These are phyloP conservation scores for Dryas integrifolia DNA, from an alignment of 331 rosid genomes.

Conservation along the genomic window DNA sequence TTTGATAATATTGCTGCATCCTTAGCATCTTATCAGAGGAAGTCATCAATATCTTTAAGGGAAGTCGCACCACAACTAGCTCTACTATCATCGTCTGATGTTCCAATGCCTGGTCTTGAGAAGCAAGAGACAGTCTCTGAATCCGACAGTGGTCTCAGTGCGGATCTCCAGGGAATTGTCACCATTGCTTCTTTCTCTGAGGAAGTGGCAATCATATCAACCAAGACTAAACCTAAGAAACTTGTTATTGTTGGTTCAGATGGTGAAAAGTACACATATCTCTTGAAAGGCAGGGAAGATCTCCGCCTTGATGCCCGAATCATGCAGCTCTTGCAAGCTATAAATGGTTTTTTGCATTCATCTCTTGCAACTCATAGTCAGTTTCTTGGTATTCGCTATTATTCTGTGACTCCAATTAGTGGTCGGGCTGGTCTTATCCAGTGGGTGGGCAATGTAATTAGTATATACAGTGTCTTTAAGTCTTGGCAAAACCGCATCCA, in stretches of 20 bases:
- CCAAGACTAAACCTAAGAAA: slow-evolving; percentile 94
- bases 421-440: slow-evolving; percentile 96
- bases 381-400: slow-evolving; percentile 76
- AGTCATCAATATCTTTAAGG: slow-evolving; percentile 70
- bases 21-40: slow-evolving; percentile 90
- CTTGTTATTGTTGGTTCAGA: slow-evolving; percentile 83
- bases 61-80: slow-evolving; percentile 89
- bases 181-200: slow-evolving; percentile 81
- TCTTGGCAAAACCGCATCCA: slow-evolving; percentile 92
- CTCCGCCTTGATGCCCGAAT: slow-evolving; percentile 96
- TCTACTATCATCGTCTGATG: slow-evolving; percentile 77
- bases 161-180: slow-evolving; percentile 63
- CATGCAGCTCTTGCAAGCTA: slow-evolving; percentile 92
- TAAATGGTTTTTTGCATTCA: slow-evolving; percentile 79
- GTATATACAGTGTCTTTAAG: slow-evolving; percentile 89
- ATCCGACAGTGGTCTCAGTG: slow-evolving; percentile 44
- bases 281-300: slow-evolving; percentile 95
- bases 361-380: slow-evolving; percentile 72
- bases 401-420: slow-evolving; percentile 97
- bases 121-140: slow-evolving; percentile 59
- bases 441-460: slow-evolving; percentile 90
- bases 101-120: slow-evolving; percentile 99
- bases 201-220: slow-evolving; percentile 74
- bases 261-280: slow-evolving; percentile 89
- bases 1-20: slow-evolving; percentile 89